Percentiles rank a stretch among this genome's conserved stretches.
These are phyloP conservation scores for Oryza glumipatula DNA, from an alignment of 176 grass and related monocot genomes.

Conservation along the genomic window DNA sequence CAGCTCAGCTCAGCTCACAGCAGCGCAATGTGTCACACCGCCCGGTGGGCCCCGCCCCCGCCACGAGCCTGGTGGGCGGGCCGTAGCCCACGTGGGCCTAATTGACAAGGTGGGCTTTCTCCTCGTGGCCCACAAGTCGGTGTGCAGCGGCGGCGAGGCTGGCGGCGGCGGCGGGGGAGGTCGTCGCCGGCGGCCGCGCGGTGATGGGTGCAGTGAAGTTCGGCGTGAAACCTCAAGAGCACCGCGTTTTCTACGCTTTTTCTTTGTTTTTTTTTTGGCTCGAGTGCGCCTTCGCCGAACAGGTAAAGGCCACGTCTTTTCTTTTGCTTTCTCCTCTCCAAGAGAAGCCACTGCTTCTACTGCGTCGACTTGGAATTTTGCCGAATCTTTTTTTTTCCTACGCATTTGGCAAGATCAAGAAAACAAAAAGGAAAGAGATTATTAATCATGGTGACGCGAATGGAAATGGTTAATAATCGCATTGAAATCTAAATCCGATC, in stretches of 20 bases:
- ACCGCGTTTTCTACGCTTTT: background rate
- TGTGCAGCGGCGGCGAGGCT: too few species aligned
- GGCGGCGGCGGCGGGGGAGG: too few species aligned
- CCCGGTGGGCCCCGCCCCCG: too few species aligned
- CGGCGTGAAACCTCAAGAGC: background rate
- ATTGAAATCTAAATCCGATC: constrained; percentile 19
- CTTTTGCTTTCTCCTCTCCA: constrained; percentile 16
- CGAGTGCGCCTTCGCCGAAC: constrained; percentile 15
- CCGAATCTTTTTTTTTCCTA: background rate
- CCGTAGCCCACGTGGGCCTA: too few species aligned
- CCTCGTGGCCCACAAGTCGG: too few species aligned
- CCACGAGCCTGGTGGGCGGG: too few species aligned
- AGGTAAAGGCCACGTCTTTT: constrained; percentile 25
- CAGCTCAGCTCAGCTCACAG: too few species aligned
- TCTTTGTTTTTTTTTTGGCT: too few species aligned
- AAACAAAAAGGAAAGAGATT: background rate
- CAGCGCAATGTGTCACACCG: too few species aligned
- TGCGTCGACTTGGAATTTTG: background rate
- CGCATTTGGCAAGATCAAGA: background rate
- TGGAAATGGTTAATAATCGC: background rate
- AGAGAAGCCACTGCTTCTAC: background rate
- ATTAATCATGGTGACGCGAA: background rate
- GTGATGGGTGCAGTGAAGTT: background rate
- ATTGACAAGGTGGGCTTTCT: too few species aligned
- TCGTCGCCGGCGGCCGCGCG: background rate